Evolutionary conservation across 371 early-diverging fungal species (phyloP).

Genomic region (Agmasoma carcini): DNA sequence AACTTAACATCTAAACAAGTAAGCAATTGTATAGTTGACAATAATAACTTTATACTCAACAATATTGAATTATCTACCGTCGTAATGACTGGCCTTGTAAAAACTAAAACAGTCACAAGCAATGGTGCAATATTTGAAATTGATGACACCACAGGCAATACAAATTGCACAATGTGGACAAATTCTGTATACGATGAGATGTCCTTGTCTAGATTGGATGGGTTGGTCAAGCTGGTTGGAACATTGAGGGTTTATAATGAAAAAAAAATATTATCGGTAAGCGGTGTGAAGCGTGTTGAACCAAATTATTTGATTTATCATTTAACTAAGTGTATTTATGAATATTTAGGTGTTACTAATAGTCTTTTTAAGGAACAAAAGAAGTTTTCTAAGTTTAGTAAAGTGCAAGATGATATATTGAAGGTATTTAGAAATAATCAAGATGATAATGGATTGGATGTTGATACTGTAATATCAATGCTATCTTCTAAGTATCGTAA

Average conservation of each 20-base stretch:
- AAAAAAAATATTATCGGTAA: slow-evolving; percentile 26
- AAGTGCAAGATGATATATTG: slow-evolving; percentile 41
- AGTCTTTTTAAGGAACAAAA: slow-evolving; percentile 5
- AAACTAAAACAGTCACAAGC: slow-evolving; percentile 1
- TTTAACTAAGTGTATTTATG: slow-evolving; percentile 17
- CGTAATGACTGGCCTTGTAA: slow-evolving; percentile 29
- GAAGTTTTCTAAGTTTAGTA: slow-evolving; percentile 1
- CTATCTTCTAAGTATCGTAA: slow-evolving; percentile 33
- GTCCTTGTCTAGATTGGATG: slow-evolving; percentile 1
- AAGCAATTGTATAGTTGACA: slow-evolving; percentile 9
- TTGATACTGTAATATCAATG: slow-evolving; percentile 40
- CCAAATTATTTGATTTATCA: slow-evolving; percentile 35
- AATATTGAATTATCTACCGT: slow-evolving; percentile 26
- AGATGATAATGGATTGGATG: slow-evolving; percentile 38
- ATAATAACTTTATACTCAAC: slow-evolving; percentile 21
- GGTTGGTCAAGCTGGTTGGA: slow-evolving; percentile 30
- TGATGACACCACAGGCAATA: slow-evolving; percentile 35
- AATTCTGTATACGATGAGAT: slow-evolving; percentile 28
- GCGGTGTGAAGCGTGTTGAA: slow-evolving; percentile 19
- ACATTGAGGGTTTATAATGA: slow-evolving; percentile 29
- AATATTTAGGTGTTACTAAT: slow-evolving; percentile 22
- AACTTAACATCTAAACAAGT: slow-evolving; percentile 39
- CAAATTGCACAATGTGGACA: slow-evolving; percentile 42
- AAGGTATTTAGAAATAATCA: slow-evolving; percentile 40
- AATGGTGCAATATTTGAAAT: slow-evolving; percentile 37